A percentile compares a stretch with the other conserved stretches of the same genome.
Conservation (phyloP, 768 basidiomycete species). For the Strobilomyces dryophilus region DNA sequence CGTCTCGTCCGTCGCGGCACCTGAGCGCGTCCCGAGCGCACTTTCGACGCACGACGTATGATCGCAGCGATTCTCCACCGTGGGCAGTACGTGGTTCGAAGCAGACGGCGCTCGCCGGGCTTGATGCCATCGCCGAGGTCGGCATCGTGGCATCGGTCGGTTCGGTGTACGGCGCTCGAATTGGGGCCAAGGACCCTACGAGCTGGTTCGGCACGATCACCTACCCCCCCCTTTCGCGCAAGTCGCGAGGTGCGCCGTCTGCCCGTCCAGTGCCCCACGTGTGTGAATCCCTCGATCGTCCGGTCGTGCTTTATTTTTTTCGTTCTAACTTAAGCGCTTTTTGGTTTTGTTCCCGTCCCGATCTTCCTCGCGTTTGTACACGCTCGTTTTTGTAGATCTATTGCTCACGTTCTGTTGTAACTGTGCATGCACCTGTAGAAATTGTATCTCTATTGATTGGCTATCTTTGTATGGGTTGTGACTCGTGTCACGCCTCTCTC, state of each 20-base stretch:
- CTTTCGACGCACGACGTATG: neutral
- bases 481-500: too few relatives aligned
- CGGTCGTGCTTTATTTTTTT: neutral
- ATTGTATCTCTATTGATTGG: neutral
- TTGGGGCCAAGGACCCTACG: constrained; percentile 10
- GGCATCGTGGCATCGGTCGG: neutral
- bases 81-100: neutral
- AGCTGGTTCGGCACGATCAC: neutral
- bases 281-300: neutral
- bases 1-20: constrained; percentile 19
- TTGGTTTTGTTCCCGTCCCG: neutral
- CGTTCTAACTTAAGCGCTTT: constrained; percentile 16
- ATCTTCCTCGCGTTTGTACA: constrained; percentile 7
- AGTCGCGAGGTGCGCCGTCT: constrained; percentile 6
- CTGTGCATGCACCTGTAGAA: neutral
- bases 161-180: neutral
- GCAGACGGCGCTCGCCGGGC: neutral
- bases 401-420: neutral
- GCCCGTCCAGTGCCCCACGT: neutral
- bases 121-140: constrained; percentile 13
- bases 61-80: neutral
- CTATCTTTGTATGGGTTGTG: neutral
- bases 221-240: constrained; percentile 2
- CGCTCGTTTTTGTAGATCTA: constrained; percentile 12
- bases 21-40: neutral